These are phyloP conservation scores for Pyricularia sp. DNA, from an alignment of 2,329 filamentous ascomycete species.

Conservation along the genomic window DNA sequence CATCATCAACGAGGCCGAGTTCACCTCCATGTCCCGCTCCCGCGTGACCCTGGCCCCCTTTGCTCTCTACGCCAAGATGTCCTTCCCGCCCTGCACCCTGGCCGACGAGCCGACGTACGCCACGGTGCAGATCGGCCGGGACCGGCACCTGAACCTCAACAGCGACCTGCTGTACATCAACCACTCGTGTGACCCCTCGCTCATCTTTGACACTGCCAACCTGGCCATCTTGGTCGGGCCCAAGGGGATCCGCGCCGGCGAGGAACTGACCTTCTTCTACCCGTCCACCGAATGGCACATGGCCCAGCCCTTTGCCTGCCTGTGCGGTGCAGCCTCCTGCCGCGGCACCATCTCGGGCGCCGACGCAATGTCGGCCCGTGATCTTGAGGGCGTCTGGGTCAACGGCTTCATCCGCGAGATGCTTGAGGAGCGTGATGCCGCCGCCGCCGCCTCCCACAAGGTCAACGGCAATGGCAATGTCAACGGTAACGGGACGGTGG, in stretches of 20 bases:
- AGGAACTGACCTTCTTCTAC: conserved; percentile 65
- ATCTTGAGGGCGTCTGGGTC: conserved; percentile 51
- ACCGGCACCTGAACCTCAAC: conserved; percentile 53
- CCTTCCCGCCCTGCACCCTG: conserved; percentile 52
- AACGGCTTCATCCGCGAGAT: conserved; percentile 52
- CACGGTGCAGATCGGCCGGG: conserved; percentile 49
- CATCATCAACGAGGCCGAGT: conserved; percentile 41
- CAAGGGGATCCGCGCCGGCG: conserved; percentile 41
- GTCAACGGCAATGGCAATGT: conserved; percentile 12
- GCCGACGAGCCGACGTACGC: conserved; percentile 50
- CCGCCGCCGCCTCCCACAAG: conserved; percentile 10
- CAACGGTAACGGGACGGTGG: conserved; percentile 15
- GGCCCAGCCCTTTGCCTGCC: conserved; percentile 62
- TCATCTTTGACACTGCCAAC: conserved; percentile 52
- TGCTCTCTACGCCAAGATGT: conserved; percentile 56
- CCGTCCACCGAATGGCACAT: conserved; percentile 68
- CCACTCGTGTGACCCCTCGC: conserved; percentile 56
- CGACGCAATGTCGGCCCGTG: conserved; percentile 42
- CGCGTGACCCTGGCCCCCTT: conserved; percentile 47
- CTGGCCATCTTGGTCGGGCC: conserved; percentile 49
- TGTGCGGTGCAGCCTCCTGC: conserved; percentile 49
- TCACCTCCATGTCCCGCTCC: conserved; percentile 52
- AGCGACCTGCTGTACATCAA: conserved; percentile 60
- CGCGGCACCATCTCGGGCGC: conserved; percentile 55
- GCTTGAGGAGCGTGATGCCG: conserved; percentile 26